Percentiles rank a stretch among this genome's conserved stretches.
phyloP scores from a whole-genome alignment of 2,329 filamentous ascomycete species.

The Penicillium sp. region DNA sequence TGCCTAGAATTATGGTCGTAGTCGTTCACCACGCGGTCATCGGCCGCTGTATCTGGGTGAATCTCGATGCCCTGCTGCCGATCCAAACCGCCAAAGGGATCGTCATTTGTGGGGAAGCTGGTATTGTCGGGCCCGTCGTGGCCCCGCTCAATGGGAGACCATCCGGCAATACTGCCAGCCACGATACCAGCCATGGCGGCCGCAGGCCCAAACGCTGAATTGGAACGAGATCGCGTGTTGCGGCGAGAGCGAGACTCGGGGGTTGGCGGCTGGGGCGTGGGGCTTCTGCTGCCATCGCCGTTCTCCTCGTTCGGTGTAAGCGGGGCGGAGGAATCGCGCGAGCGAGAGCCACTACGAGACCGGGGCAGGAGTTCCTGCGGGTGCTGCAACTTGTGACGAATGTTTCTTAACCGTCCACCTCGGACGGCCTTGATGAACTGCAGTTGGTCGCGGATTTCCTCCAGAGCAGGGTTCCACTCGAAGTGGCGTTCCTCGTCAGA shows the following conservation, averaged over 20 bases:
- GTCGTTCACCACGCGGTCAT: conserved; percentile 44
- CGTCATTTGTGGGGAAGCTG: conserved; percentile 35
- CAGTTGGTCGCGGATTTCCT: conserved; percentile 61
- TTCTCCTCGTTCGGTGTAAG: conserved; percentile 53
- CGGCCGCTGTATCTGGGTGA: conserved; percentile 44
- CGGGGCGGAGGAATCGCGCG: conserved; percentile 46
- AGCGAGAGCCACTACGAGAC: conserved; percentile 42
- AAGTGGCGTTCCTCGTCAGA: conserved; percentile 46
- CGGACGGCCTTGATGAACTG: conserved; percentile 60
- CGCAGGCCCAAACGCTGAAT: conserved; percentile 55
- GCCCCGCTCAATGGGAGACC: conserved; percentile 56
- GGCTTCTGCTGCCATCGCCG: conserved; percentile 15
- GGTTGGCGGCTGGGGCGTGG: conserved; percentile 46
- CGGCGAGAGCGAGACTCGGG: conserved; percentile 51
- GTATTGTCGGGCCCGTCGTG: conserved; percentile 36
- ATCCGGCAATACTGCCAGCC: conserved; percentile 61
- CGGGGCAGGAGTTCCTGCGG: conserved; percentile 46
- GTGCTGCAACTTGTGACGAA: conserved; percentile 60
- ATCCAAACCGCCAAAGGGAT: conserved; percentile 38
- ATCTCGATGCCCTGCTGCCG: conserved; percentile 45
- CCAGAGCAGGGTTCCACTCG: conserved; percentile 58
- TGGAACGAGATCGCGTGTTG: conserved; percentile 55
- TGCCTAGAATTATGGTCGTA: conserved; percentile 32
- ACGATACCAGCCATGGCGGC: conserved; percentile 63
- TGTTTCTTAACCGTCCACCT: conserved; percentile 56